phyloP scores from a whole-genome alignment of 345 rosid genomes.

The Brassica nigra region DNA sequence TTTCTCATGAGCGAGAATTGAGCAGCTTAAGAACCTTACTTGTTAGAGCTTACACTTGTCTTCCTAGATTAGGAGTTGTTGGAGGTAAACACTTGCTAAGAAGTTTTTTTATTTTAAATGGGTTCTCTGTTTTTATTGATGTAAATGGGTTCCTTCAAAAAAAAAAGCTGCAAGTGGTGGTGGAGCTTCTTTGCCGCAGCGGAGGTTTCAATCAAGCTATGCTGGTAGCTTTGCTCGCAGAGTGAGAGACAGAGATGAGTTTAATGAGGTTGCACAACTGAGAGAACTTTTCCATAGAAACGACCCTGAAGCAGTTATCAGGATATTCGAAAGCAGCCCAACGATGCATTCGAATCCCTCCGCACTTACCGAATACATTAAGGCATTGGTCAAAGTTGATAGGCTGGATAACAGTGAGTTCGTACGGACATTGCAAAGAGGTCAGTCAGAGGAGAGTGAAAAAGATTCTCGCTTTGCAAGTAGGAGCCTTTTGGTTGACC shows the following conservation, averaged over 20 bases:
- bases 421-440: constrained; percentile 80
- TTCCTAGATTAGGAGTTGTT: constrained; percentile 44
- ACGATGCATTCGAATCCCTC: constrained; percentile 66
- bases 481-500: not conserved
- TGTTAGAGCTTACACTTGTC: constrained; percentile 46
- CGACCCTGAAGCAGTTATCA: constrained; percentile 88
- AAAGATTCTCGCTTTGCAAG: not conserved
- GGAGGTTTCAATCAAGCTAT: constrained; percentile 69
- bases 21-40: constrained; percentile 41
- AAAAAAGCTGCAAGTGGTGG: constrained; percentile 17
- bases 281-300: constrained; percentile 73
- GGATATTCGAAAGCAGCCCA: constrained; percentile 78
- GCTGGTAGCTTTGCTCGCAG: constrained; percentile 76
- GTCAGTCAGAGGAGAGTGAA: constrained; percentile 39
- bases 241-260: constrained; percentile 72
- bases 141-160: not conserved
- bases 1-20: constrained; percentile 55
- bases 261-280: constrained; percentile 65
- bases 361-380: constrained; percentile 84
- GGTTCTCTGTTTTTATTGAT: constrained; percentile 4
- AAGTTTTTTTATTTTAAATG: not conserved
- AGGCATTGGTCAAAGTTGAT: constrained; percentile 88
- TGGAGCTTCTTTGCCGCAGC: constrained; percentile 32
- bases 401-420: constrained; percentile 83
- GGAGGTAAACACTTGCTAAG: constrained; percentile 41